Evolutionary conservation across 495 filamentous ascomycete genomes (phyloP), one percentile per base, ranked within the genome.

Genomic region (Antarctomyces pellizariae): DNA sequence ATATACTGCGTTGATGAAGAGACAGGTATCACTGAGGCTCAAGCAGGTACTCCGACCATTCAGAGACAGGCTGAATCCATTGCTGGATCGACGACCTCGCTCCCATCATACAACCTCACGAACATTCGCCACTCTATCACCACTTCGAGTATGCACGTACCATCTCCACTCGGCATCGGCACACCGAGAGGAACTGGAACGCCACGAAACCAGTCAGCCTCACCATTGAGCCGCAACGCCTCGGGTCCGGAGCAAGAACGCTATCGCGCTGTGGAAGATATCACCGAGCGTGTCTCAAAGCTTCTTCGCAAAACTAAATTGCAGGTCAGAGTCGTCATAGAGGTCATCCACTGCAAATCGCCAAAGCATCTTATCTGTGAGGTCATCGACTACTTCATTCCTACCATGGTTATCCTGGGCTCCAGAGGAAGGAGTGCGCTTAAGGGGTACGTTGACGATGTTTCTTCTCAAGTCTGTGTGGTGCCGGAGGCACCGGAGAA

Each of bases 271-370:
- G 64, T 75, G 9, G 64, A 75, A 22, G 64, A 68, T 24, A 74
- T 97, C 23, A 76, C 74, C 4, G 59, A 77, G 20, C 62, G 73
- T 1, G 78, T 84, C 33, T 64, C 83, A 17, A 76, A 72, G 37
- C 49, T 93, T 23, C 54, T 97, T 32, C 62, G 84, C 35, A 89
- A 80, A 57, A 97, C 86, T 3, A 57, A 75, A 29, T 55, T 97
- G 21, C 84, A 95, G 43, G 82, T 91, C 18, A 67, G 77, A 24
- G 67, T 91, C 28, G 77, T 86, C 14, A 71, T 97, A 18, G 86
- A 97, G 46, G 84, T 93, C 12, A 77, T 95, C 35, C 84, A 95
- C 45, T 95, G 86, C 71, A 93, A 92, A 59, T 90, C 75, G 37
- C 80, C 84, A 4, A 79, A 73, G 47, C 67, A 77, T 44, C 53